Conservation (phyloP, 192 early-diverging fungal species). For the Podila horticola region DNA sequence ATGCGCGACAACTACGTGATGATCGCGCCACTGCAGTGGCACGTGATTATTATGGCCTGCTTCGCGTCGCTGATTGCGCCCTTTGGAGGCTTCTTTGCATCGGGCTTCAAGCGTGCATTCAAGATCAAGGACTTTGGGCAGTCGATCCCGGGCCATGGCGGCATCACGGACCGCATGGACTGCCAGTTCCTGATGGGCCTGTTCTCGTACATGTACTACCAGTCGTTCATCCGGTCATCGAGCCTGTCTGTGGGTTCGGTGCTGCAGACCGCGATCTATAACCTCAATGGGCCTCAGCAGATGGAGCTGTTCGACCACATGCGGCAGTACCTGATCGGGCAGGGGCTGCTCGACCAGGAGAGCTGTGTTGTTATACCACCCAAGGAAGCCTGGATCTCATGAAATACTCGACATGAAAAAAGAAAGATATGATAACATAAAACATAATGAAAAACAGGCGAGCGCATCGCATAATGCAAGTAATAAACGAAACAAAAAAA, state of each 20-base stretch:
- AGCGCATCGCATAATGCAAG: not conserved
- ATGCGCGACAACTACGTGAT: conserved; percentile 56
- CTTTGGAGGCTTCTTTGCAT: conserved; percentile 98
- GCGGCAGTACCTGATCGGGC: conserved; percentile 53
- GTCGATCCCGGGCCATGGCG: conserved; percentile 98
- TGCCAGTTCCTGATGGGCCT: conserved; percentile 98
- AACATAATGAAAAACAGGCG: not conserved
- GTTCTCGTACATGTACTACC: conserved; percentile 92
- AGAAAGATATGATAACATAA: not conserved
- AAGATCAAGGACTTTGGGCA: conserved; percentile 98
- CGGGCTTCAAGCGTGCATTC: conserved; percentile 96
- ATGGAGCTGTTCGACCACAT: conserved; percentile 53
- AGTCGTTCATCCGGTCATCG: conserved; percentile 82
- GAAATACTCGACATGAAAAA: not conserved
- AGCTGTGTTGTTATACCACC: conserved; percentile 47
- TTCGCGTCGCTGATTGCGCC: conserved; percentile 97
- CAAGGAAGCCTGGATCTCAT: conserved; percentile 48
- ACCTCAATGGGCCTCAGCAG: conserved; percentile 46
- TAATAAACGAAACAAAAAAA: too few species aligned
- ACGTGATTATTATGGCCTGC: conserved; percentile 85
- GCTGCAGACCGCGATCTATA: conserved; percentile 35
- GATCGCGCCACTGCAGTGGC: conserved; percentile 88
- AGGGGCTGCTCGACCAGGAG: conserved; percentile 44
- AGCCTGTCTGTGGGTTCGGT: conserved; percentile 42
- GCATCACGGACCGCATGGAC: conserved; percentile 96